Evolutionary conservation across 805 yeast genomes (phyloP), one percentile per base, ranked within the genome.

Genomic region (Yamadazyma nakazawae): DNA sequence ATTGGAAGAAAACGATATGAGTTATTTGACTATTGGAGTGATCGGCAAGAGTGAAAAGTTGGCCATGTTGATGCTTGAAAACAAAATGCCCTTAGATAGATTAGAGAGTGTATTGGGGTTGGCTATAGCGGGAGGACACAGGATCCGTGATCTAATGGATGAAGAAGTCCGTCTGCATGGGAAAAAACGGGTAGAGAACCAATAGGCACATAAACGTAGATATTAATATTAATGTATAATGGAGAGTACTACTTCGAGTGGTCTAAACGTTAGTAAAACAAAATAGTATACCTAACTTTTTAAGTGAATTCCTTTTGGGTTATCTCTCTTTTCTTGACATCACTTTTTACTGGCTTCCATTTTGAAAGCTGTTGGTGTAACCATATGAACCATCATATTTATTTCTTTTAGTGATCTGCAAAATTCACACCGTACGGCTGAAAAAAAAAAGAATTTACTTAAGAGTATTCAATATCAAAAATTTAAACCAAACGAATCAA

Each of bases 41-140:
- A 79, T 91, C 18, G 98, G 98, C 3, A 80, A 81, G 54, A 75
- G 86, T 44, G 92, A 86, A 53, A 87, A 89, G 64, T 68, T 90
- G 47, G 85, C 94, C 4, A 63, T 90, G 59, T 66, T 92, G 46
- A 68, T 88, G 46, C 70, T 90, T 46, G 98, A 94, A 59, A 89
- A 88, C 57, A 85, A 85, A 61, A 76, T 94, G 62, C 92, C 96
- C 0, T 66, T 91, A 54, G 98, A 91, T 60, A 75, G 80, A 47
- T 64, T 94, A 48, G 95, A 88, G 57, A 72, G 81, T 19, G 81
- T 88, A 5, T 66, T 94, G 56, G 88, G 87, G 9, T 77, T 90
- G 42, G 96, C 94, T 2, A 80, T 91, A 40, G 86, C 91, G 16
- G 99, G 98, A 9, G 81, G 92, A 46, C 92, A 87, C 58, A 75